Percentiles rank a stretch among this genome's conserved stretches.
Evolutionary conservation across 768 basidiomycete genomes (phyloP).

Genomic region (Panaeolus cyanescens): DNA sequence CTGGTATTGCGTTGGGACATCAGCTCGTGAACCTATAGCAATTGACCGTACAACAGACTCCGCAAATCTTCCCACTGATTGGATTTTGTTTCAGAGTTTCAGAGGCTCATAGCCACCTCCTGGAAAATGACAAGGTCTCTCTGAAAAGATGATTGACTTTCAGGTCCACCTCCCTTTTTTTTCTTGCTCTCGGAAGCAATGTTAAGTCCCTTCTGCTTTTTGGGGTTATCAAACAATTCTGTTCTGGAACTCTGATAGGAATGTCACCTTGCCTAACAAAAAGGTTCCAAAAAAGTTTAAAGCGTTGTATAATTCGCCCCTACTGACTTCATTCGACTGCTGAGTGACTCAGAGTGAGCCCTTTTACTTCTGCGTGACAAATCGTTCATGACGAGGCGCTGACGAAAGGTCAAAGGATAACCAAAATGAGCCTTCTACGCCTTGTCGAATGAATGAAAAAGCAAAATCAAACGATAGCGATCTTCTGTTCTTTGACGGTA

Average conservation of each 20-base stretch:
- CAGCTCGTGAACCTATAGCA: not conserved
- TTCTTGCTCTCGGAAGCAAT: not conserved
- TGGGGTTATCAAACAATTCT: not conserved
- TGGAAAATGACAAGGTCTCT: not conserved
- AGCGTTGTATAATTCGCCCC: not conserved
- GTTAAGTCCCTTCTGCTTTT: not conserved
- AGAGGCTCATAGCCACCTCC: conserved; percentile 1
- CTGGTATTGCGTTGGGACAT: not conserved
- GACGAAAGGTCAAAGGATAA: too few species aligned
- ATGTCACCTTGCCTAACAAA: not conserved
- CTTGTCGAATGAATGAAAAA: not conserved
- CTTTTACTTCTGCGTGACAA: not conserved
- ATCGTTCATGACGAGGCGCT: not conserved
- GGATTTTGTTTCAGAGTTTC: not conserved
- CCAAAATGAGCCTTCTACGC: not conserved
- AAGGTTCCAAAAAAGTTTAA: not conserved
- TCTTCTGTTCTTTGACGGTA: not conserved
- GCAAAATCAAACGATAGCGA: not conserved
- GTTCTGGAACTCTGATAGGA: conserved; percentile 1
- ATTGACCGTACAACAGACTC: not conserved
- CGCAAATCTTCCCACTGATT: conserved; percentile 3
- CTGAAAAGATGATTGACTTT: conserved; percentile 1
- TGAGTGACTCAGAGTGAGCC: not conserved
- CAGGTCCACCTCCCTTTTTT: not conserved
- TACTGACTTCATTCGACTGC: not conserved